phyloP scores from a whole-genome alignment of 495 filamentous ascomycete genomes.

The Tuber borchii region DNA sequence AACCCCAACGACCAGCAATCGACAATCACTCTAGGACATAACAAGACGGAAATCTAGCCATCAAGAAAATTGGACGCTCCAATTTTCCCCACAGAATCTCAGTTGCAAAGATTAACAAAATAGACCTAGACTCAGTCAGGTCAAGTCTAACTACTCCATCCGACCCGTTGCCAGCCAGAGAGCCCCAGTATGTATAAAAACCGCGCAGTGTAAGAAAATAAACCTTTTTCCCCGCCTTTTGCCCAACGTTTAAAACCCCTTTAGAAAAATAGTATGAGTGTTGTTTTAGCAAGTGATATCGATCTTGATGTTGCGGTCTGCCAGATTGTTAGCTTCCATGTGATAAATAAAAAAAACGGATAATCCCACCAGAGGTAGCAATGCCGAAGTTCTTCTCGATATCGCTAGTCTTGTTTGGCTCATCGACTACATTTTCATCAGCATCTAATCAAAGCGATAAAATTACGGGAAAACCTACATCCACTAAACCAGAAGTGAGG shows the following conservation, averaged over 20 bases:
- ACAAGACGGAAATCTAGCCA: too few species aligned
- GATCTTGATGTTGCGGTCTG: constrained; percentile 2
- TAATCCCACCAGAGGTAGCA: constrained; percentile 8
- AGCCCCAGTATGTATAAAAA: background rate
- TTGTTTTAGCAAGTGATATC: background rate
- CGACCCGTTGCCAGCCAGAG: background rate
- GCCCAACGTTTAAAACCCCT: background rate
- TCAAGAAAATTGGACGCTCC: too few species aligned
- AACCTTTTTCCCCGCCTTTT: background rate
- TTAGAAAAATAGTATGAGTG: background rate
- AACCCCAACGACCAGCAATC: too few species aligned
- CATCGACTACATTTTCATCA: constrained; percentile 27
- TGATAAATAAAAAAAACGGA: background rate
- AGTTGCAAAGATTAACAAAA: too few species aligned
- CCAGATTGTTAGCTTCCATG: background rate
- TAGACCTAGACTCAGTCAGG: background rate
- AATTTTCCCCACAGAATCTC: too few species aligned
- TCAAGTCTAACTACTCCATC: background rate
- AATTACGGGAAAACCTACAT: constrained; percentile 6
- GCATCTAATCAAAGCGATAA: background rate
- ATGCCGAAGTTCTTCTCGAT: constrained; percentile 40
- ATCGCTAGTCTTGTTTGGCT: constrained; percentile 24
- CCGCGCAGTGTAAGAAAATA: background rate
- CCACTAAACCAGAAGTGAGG: constrained; percentile 40
- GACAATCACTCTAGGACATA: too few species aligned